phyloP scores from a whole-genome alignment of 495 filamentous ascomycete genomes.

The Neurospora sp. region DNA sequence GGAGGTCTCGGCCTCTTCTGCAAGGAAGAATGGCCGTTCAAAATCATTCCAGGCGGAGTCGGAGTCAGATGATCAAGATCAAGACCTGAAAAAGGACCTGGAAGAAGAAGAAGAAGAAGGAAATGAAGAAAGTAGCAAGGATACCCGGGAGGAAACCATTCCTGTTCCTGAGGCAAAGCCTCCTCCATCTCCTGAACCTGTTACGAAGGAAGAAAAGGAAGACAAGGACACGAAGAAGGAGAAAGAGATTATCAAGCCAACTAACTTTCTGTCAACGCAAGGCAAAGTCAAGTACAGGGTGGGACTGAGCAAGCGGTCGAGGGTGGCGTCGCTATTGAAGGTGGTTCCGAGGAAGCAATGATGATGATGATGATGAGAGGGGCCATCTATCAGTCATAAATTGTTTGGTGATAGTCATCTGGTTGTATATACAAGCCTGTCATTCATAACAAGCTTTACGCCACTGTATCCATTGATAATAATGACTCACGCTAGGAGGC shows the following conservation, averaged over 20 bases:
- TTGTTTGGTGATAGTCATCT: neutral
- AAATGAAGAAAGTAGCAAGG: neutral
- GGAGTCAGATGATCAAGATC: neutral
- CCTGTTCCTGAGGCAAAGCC: neutral
- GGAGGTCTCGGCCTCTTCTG: neutral
- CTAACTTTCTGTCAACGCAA: neutral
- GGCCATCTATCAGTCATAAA: neutral
- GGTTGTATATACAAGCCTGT: neutral
- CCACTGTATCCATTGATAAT: neutral
- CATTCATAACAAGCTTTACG: neutral
- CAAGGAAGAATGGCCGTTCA: neutral
- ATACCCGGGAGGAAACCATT: neutral
- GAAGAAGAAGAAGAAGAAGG: neutral
- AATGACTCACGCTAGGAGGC: too few species aligned
- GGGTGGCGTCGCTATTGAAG: slow-evolving; percentile 22
- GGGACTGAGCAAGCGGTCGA: slow-evolving; percentile 18
- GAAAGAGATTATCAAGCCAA: neutral
- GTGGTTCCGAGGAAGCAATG: neutral
- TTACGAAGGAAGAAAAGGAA: neutral
- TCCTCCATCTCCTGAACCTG: neutral
- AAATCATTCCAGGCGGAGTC: neutral
- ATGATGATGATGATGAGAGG: neutral
- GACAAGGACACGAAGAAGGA: neutral
- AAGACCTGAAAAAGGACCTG: neutral
- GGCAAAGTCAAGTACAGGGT: slow-evolving; percentile 15